phyloP scores from a whole-genome alignment of 805 yeast genomes.

The Myxozyma kluyveri region DNA sequence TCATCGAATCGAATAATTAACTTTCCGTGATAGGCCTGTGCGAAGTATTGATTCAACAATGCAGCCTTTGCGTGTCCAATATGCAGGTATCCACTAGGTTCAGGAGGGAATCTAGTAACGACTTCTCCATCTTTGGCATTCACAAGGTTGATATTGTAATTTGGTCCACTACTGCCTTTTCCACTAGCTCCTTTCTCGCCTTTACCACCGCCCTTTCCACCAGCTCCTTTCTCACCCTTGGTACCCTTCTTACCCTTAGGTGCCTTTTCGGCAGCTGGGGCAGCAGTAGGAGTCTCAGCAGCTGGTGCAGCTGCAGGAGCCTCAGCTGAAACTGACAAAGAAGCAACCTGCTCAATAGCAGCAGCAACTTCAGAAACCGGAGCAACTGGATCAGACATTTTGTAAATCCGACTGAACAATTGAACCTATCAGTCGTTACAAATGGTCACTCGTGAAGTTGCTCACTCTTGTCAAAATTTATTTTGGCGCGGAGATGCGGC shows the following conservation, averaged over 20 bases:
- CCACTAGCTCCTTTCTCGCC: constrained; percentile 18
- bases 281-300: neutral
- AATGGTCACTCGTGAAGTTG: neutral
- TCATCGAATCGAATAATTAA: constrained; percentile 96
- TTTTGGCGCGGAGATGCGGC: too few species aligned
- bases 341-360: neutral
- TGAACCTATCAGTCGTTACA: too few species aligned
- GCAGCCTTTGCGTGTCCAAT: constrained; percentile 99
- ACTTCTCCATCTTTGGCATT: constrained; percentile 93
- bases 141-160: constrained; percentile 86
- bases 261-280: constrained; percentile 1
- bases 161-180: constrained; percentile 89
- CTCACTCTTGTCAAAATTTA: neutral
- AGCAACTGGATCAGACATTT: neutral
- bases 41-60: constrained; percentile 91
- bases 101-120: constrained; percentile 99
- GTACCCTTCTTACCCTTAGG: constrained; percentile 3
- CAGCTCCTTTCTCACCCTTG: constrained; percentile 16
- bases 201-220: constrained; percentile 5
- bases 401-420: neutral
- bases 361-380: neutral
- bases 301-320: constrained; percentile 8
- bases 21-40: constrained; percentile 93
- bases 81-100: constrained; percentile 98
- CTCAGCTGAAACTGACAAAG: constrained; percentile 1